These are phyloP conservation scores for Mrakia hoshinonis DNA, from an alignment of 768 basidiomycete species.

Conservation along the genomic window DNA sequence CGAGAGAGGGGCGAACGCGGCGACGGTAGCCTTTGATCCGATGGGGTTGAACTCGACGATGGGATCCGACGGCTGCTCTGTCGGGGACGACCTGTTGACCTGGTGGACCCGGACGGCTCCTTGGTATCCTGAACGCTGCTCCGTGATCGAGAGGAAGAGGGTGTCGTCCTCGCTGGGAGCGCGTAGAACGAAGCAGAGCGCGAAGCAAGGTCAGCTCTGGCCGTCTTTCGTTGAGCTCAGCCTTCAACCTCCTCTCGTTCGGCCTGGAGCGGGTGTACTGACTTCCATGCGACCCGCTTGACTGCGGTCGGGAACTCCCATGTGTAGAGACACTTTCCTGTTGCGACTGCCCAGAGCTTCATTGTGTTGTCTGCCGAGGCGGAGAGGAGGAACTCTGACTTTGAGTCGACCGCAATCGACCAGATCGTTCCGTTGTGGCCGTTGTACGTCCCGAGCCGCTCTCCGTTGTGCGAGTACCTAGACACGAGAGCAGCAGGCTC, in stretches of 20 bases:
- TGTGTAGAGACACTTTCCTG: slow-evolving; percentile 81
- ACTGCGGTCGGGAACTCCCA: slow-evolving; percentile 99
- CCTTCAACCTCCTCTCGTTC: background rate
- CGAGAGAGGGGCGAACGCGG: slow-evolving; percentile 72
- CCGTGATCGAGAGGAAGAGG: slow-evolving; percentile 76
- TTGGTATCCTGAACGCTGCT: slow-evolving; percentile 89
- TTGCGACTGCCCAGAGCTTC: slow-evolving; percentile 77
- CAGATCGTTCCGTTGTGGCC: slow-evolving; percentile 95
- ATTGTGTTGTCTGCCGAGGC: slow-evolving; percentile 92
- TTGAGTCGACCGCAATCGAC: slow-evolving; percentile 89
- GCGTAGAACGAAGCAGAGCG: background rate
- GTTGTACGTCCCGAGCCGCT: slow-evolving; percentile 89
- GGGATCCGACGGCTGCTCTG: slow-evolving; percentile 67
- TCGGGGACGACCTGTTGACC: slow-evolving; percentile 74
- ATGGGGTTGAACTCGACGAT: slow-evolving; percentile 70
- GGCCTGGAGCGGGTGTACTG: background rate
- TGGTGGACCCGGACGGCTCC: slow-evolving; percentile 84
- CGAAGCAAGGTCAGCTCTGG: background rate
- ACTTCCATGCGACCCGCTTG: slow-evolving; percentile 75
- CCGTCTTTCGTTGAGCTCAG: no score
- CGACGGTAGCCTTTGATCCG: slow-evolving; percentile 94
- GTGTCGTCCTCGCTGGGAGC: slow-evolving; percentile 28
- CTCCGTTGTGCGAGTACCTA: slow-evolving; percentile 73
- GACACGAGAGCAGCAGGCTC: background rate
- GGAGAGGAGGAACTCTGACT: slow-evolving; percentile 76